A percentile compares a stretch with the other conserved stretches of the same genome.
phyloP scores from a whole-genome alignment of 805 yeast genomes.

The Kodamaea hsintzibuensis region DNA sequence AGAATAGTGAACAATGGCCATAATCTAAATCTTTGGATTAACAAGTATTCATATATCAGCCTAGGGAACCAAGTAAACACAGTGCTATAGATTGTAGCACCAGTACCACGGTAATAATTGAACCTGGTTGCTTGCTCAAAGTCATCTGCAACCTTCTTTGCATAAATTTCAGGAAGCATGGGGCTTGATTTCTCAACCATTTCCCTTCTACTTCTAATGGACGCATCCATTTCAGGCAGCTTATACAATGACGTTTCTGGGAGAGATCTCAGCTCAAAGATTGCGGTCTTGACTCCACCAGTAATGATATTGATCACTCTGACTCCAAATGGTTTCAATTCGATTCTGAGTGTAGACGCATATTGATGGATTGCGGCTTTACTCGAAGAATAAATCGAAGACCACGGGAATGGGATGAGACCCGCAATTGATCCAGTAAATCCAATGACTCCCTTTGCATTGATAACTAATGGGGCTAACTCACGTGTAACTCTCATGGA shows the following conservation, averaged over 20 bases:
- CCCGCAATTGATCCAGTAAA: constrained; percentile 79
- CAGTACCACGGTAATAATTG: constrained; percentile 6
- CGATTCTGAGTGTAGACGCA: constrained; percentile 61
- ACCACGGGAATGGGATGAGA: constrained; percentile 66
- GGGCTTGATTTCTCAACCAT: constrained; percentile 65
- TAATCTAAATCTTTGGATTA: background rate
- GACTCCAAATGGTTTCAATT: constrained; percentile 73
- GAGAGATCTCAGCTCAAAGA: constrained; percentile 58
- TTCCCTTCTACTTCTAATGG: constrained; percentile 50
- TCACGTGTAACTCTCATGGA: constrained; percentile 65
- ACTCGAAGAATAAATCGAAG: constrained; percentile 62
- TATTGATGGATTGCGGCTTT: constrained; percentile 80
- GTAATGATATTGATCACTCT: constrained; percentile 68
- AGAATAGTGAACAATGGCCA: background rate
- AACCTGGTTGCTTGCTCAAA: constrained; percentile 17
- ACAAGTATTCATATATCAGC: background rate
- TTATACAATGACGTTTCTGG: constrained; percentile 57
- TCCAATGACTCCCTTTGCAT: constrained; percentile 66
- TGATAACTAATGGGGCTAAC: constrained; percentile 54
- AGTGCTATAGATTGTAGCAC: background rate
- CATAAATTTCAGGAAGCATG: constrained; percentile 57
- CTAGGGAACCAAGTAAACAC: background rate
- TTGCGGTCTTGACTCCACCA: constrained; percentile 73
- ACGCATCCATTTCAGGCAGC: constrained; percentile 49
- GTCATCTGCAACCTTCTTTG: constrained; percentile 54